phyloP scores from a whole-genome alignment of 352 stramenopile species.

The Globisporangium solare region DNA sequence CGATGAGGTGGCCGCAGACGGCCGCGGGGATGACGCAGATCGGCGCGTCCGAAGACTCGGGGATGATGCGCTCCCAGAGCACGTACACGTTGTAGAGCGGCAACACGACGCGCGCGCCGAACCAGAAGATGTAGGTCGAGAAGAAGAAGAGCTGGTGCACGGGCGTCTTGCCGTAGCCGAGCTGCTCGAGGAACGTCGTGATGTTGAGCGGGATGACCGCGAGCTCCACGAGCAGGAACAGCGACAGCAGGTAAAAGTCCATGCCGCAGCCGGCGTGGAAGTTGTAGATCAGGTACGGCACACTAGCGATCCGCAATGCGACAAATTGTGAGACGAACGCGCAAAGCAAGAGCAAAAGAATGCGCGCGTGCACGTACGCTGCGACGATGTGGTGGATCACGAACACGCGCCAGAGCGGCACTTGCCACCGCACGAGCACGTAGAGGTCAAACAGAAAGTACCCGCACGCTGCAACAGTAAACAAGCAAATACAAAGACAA shows the following conservation, averaged over 20 bases:
- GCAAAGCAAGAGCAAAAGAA: not conserved
- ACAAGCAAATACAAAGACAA: not conserved
- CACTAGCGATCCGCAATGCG: constrained; percentile 22
- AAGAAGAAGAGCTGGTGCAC: constrained; percentile 68
- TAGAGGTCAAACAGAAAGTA: constrained; percentile 85
- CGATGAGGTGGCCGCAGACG: constrained; percentile 78
- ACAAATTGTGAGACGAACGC: not conserved
- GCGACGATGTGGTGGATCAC: constrained; percentile 76
- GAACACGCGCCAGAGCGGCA: constrained; percentile 77
- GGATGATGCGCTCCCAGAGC: constrained; percentile 68
- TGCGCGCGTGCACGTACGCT: constrained; percentile 40
- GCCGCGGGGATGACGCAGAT: constrained; percentile 64
- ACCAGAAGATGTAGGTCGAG: constrained; percentile 73
- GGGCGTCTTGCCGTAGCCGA: constrained; percentile 62
- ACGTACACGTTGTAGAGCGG: constrained; percentile 81
- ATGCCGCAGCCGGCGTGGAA: constrained; percentile 67
- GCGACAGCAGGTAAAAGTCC: constrained; percentile 72
- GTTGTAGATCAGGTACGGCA: constrained; percentile 82
- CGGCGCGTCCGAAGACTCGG: constrained; percentile 26
- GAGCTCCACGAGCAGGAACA: constrained; percentile 84
- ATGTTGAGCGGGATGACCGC: constrained; percentile 80
- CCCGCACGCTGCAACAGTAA: constrained; percentile 45
- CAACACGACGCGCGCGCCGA: constrained; percentile 64
- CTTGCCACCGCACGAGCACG: constrained; percentile 62
- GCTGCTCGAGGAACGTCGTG: constrained; percentile 73